A percentile compares a stretch with the other conserved stretches of the same genome.
Evolutionary conservation across 441 rosid genomes (phyloP).

Genomic region (Gossypium schwendimanii): DNA sequence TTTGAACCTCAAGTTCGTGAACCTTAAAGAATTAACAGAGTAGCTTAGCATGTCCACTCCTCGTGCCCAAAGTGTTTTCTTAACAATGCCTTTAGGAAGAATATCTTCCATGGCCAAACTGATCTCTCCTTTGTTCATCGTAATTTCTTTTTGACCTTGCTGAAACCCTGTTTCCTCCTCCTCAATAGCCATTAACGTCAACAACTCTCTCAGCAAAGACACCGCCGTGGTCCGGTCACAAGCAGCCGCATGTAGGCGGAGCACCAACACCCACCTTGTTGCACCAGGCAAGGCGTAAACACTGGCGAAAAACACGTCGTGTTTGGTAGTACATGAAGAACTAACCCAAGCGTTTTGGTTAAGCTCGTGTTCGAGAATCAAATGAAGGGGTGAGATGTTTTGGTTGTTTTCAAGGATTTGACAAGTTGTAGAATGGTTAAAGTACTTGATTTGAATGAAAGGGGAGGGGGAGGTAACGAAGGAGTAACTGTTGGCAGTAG

Average conservation of each 20-base stretch:
- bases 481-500: constrained; percentile 20
- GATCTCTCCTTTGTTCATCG: constrained; percentile 16
- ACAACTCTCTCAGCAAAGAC: constrained; percentile 35
- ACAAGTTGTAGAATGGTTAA: constrained; percentile 25
- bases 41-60: constrained; percentile 45
- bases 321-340: background rate
- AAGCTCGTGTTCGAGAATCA: constrained; percentile 44
- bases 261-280: constrained; percentile 27
- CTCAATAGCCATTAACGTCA: constrained; percentile 12
- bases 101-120: constrained; percentile 35
- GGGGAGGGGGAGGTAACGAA: constrained; percentile 29
- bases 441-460: constrained; percentile 19
- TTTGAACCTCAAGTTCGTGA: constrained; percentile 32
- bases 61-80: constrained; percentile 42
- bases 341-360: constrained; percentile 32
- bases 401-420: constrained; percentile 16
- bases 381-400: constrained; percentile 23
- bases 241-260: constrained; percentile 36
- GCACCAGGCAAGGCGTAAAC: constrained; percentile 21
- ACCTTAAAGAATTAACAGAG: constrained; percentile 36
- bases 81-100: constrained; percentile 30
- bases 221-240: constrained; percentile 47
- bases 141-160: background rate
- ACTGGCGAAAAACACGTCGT: constrained; percentile 34
- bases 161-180: constrained; percentile 1